Conservation (phyloP, 208 protist species). For the Crithidia acanthocephali region DNA sequence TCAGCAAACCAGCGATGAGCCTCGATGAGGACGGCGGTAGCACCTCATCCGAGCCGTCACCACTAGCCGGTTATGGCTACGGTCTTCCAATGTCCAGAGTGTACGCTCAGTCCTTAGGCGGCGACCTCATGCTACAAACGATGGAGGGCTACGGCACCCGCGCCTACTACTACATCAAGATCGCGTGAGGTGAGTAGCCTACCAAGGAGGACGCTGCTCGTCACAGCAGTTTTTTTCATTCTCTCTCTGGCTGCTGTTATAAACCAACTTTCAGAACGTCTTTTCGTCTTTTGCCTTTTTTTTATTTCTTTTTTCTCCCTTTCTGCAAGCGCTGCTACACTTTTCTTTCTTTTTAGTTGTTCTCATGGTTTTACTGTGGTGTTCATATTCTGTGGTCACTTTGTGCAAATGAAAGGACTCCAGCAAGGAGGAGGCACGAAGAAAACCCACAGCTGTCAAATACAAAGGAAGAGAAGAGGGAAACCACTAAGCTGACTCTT, state of each 20-base stretch:
- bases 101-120: slow-evolving; percentile 94
- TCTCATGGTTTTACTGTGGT: not conserved
- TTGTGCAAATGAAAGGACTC: too few relatives aligned
- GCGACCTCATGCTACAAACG: slow-evolving; percentile 92
- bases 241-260: not conserved
- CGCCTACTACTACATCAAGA: slow-evolving; percentile 92
- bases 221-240: too few relatives aligned
- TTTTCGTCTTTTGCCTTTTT: slow-evolving; percentile 1
- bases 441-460: too few relatives aligned
- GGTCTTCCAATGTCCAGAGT: slow-evolving; percentile 94
- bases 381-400: too few relatives aligned
- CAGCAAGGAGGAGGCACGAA: too few relatives aligned
- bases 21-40: slow-evolving; percentile 31
- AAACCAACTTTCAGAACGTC: not conserved
- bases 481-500: too few relatives aligned
- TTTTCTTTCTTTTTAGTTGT: slow-evolving; percentile 26
- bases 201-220: not conserved
- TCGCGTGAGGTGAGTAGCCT: slow-evolving; percentile 8
- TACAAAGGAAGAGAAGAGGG: too few relatives aligned
- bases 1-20: slow-evolving; percentile 59
- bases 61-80: slow-evolving; percentile 95
- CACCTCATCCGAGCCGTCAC: slow-evolving; percentile 35
- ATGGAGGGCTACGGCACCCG: slow-evolving; percentile 95
- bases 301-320: slow-evolving; percentile 22
- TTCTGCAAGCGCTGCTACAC: slow-evolving; percentile 15